phyloP scores from a whole-genome alignment of 179 eudicot genomes.

The Vitellaria paradoxa region DNA sequence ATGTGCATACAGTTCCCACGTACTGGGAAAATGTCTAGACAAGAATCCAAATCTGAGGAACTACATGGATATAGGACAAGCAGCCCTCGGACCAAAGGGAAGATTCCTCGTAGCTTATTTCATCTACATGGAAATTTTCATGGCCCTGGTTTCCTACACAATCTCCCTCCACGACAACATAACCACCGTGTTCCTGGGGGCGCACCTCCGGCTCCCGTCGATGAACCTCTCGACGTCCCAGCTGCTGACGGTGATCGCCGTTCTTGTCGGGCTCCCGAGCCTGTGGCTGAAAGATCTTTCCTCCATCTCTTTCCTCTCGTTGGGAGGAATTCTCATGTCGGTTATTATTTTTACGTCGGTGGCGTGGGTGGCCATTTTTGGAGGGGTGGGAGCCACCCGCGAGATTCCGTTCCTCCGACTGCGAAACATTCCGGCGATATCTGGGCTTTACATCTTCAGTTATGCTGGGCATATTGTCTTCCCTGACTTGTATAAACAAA shows the following conservation, averaged over 20 bases:
- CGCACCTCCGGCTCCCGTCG: slow-evolving; percentile 27
- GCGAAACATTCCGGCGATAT: slow-evolving; percentile 54
- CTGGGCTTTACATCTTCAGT: slow-evolving; percentile 67
- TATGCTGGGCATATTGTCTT: slow-evolving; percentile 83
- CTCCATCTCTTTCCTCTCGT: slow-evolving; percentile 67
- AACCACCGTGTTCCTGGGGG: slow-evolving; percentile 35
- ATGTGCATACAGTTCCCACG: slow-evolving; percentile 57
- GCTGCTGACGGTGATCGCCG: slow-evolving; percentile 54
- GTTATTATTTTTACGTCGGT: slow-evolving; percentile 47
- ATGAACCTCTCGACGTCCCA: slow-evolving; percentile 44
- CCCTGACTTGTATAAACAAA: slow-evolving; percentile 60
- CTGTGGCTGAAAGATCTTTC: slow-evolving; percentile 71
- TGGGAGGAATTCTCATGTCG: slow-evolving; percentile 67
- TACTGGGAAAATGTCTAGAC: slow-evolving; percentile 69
- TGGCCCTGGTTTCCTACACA: slow-evolving; percentile 82
- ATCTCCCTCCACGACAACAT: slow-evolving; percentile 84
- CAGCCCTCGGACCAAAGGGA: slow-evolving; percentile 64
- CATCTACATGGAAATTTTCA: slow-evolving; percentile 72
- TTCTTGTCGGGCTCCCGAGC: slow-evolving; percentile 64
- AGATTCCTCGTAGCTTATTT: slow-evolving; percentile 46
- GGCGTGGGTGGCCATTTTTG: slow-evolving; percentile 49
- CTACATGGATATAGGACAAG: slow-evolving; percentile 70
- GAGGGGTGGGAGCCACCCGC: slow-evolving; percentile 40
- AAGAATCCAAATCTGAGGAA: slow-evolving; percentile 45
- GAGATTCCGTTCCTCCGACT: slow-evolving; percentile 46